A percentile compares a stretch with the other conserved stretches of the same genome.
These are phyloP conservation scores for Taxawa tesnikishii DNA, from an alignment of 2,329 filamentous ascomycete genomes.

Conservation along the genomic window DNA sequence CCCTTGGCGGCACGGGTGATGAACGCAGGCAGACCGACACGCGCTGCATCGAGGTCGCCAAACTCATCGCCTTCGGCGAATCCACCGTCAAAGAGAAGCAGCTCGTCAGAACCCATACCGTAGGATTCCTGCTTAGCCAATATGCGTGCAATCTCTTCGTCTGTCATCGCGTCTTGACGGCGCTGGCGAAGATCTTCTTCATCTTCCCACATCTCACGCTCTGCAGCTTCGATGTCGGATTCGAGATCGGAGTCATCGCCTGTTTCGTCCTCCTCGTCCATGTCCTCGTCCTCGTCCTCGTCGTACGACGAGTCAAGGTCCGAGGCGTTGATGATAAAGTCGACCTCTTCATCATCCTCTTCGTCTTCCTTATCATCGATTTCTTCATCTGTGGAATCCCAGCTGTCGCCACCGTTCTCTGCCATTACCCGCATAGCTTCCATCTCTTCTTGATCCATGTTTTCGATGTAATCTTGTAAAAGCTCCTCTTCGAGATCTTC, in stretches of 20 bases:
- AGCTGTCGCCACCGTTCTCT: slow-evolving; percentile 15
- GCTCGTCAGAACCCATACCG: slow-evolving; percentile 46
- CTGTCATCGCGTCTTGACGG: slow-evolving; percentile 31
- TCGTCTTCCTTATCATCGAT: slow-evolving; percentile 9
- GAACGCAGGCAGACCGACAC: slow-evolving; percentile 16
- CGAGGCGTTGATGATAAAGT: slow-evolving; percentile 11
- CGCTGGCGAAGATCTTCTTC: slow-evolving; percentile 28
- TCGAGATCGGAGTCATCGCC: slow-evolving; percentile 21
- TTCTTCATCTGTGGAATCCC: slow-evolving; percentile 8
- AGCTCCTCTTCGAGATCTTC: slow-evolving; percentile 41
- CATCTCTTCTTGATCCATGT: slow-evolving; percentile 31
- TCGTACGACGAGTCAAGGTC: slow-evolving; percentile 7
- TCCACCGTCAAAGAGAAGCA: slow-evolving; percentile 41
- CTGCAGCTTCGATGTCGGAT: slow-evolving; percentile 18
- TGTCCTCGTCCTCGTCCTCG: slow-evolving; percentile 21
- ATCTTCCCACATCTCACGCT: slow-evolving; percentile 23
- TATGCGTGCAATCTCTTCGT: slow-evolving; percentile 50
- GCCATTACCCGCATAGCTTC: slow-evolving; percentile 10
- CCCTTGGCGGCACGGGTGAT: slow-evolving; percentile 9
- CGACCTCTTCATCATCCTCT: slow-evolving; percentile 5
- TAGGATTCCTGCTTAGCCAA: slow-evolving; percentile 52
- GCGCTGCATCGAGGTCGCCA: slow-evolving; percentile 18
- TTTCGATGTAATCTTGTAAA: slow-evolving; percentile 59
- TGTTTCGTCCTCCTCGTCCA: slow-evolving; percentile 24
- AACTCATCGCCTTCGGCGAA: too few species aligned